Conservation (phyloP, 2,329 filamentous ascomycete species). For the Fusarium annulatum region DNA sequence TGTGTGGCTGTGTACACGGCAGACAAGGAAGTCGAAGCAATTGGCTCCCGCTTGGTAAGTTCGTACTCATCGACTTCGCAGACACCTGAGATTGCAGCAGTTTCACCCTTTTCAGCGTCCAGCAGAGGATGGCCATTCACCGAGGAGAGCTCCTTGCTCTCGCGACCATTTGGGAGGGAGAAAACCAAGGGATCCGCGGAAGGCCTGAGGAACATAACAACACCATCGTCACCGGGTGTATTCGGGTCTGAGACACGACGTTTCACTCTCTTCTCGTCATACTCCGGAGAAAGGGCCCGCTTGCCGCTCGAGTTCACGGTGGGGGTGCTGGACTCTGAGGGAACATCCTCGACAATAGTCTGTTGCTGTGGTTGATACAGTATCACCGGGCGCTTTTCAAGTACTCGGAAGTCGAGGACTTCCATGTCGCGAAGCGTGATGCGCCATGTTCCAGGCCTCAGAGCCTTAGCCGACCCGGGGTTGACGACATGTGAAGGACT, state of each 20-base stretch:
- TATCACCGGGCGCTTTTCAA: constrained; percentile 64
- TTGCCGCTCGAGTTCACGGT: constrained; percentile 62
- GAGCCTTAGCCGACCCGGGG: constrained; percentile 57
- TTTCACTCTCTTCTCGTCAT: constrained; percentile 58
- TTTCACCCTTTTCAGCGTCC: constrained; percentile 62
- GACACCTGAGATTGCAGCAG: constrained; percentile 60
- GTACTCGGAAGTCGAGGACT: constrained; percentile 67
- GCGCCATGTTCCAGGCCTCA: constrained; percentile 67
- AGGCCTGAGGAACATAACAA: constrained; percentile 66
- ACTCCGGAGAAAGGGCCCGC: constrained; percentile 59
- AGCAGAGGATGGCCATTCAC: constrained; percentile 62
- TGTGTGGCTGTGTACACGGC: constrained; percentile 67
- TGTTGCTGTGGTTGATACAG: constrained; percentile 50
- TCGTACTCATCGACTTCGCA: constrained; percentile 65
- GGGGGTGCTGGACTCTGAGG: constrained; percentile 49
- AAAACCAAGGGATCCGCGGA: constrained; percentile 63
- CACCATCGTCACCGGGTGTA: constrained; percentile 55
- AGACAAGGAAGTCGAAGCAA: constrained; percentile 65
- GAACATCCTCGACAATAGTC: constrained; percentile 43
- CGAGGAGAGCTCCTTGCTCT: constrained; percentile 59
- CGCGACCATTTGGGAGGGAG: constrained; percentile 60
- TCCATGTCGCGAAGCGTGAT: constrained; percentile 62
- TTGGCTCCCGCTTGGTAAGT: constrained; percentile 66
- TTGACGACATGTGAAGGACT: constrained; percentile 58
- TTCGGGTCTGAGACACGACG: constrained; percentile 52